Evolutionary conservation across 352 stramenopile species (phyloP).

Genomic region (Globisporangium emineosum): DNA sequence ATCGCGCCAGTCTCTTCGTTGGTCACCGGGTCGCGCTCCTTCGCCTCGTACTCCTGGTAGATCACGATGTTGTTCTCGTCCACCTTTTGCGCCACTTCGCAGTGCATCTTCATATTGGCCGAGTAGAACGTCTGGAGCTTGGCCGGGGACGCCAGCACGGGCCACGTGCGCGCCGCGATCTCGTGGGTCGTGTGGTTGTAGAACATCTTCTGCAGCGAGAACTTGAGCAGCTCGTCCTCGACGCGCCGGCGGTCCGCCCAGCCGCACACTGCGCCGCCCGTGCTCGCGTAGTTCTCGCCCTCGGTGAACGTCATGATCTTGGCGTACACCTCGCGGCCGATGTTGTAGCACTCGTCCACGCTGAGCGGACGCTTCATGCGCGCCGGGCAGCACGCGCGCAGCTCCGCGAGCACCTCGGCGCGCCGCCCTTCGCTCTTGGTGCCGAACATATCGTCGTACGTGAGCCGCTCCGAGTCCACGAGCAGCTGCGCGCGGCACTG

Average conservation of each 20-base stretch:
- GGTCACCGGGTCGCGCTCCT: slow-evolving; percentile 16
- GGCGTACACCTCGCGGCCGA: slow-evolving; percentile 27
- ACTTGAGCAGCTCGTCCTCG: slow-evolving; percentile 34
- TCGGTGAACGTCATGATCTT: slow-evolving; percentile 25
- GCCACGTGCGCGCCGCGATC: slow-evolving; percentile 23
- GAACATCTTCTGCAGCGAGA: slow-evolving; percentile 30
- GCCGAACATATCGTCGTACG: slow-evolving; percentile 6
- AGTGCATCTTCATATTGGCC: slow-evolving; percentile 31
- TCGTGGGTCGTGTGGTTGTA: slow-evolving; percentile 12
- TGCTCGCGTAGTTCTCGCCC: slow-evolving; percentile 21
- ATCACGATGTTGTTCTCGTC: slow-evolving; percentile 36
- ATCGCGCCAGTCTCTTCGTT: slow-evolving; percentile 20
- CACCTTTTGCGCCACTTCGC: slow-evolving; percentile 27
- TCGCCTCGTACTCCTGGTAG: slow-evolving; percentile 33
- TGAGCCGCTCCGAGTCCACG: slow-evolving; percentile 10
- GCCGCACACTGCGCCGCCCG: slow-evolving; percentile 25
- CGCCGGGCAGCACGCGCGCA: slow-evolving; percentile 9
- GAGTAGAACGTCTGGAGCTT: slow-evolving; percentile 29
- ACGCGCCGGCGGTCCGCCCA: slow-evolving; percentile 29
- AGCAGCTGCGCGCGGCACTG: slow-evolving; percentile 29
- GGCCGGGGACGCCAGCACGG: slow-evolving; percentile 20
- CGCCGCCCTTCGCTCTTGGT: slow-evolving; percentile 8
- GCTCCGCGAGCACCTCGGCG: slow-evolving; percentile 4
- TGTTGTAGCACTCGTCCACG: slow-evolving; percentile 28
- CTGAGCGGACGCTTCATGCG: slow-evolving; percentile 25